phyloP scores from a whole-genome alignment of 2,329 filamentous ascomycete genomes.

The Trichoderma sp. region DNA sequence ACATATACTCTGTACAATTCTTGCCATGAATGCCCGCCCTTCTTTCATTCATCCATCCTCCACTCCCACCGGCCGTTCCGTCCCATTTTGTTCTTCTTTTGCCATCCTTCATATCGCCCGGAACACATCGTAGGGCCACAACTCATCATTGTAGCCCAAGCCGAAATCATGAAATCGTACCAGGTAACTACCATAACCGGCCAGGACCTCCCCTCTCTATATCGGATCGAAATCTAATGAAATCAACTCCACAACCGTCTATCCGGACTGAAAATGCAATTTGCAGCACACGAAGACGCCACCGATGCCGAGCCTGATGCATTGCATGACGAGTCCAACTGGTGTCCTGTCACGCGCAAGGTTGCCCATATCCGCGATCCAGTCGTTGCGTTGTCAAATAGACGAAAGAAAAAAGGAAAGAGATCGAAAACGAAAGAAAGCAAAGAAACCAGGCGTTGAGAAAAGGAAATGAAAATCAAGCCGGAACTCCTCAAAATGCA shows the following conservation, averaged over 20 bases:
- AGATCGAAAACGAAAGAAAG: conserved; percentile 35
- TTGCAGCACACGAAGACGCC: conserved; percentile 38
- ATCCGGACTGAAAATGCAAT: conserved; percentile 44
- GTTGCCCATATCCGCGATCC: conserved; percentile 26
- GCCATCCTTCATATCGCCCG: conserved; percentile 28
- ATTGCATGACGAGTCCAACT: conserved; percentile 33
- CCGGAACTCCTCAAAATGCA: conserved; percentile 46
- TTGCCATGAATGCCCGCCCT: conserved; percentile 1
- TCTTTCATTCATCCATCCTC: conserved; percentile 9
- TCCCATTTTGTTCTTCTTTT: conserved; percentile 16
- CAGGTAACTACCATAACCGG: conserved; percentile 36
- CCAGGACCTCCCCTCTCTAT: conserved; percentile 41
- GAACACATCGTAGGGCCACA: conserved; percentile 35
- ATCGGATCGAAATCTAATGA: conserved; percentile 45
- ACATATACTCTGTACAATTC: conserved; percentile 24
- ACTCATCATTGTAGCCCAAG: conserved; percentile 42
- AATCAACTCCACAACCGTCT: conserved; percentile 45
- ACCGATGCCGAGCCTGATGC: conserved; percentile 38
- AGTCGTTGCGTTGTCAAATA: conserved; percentile 21
- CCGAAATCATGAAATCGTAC: conserved; percentile 41
- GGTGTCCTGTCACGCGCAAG: conserved; percentile 14
- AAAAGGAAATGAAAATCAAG: conserved; percentile 30
- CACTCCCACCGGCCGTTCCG: conserved; percentile 17
- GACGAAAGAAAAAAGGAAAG: conserved; percentile 27
- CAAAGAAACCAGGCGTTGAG: conserved; percentile 31